Conservation (phyloP, 305 asterid species). For the Plantago rigida region DNA sequence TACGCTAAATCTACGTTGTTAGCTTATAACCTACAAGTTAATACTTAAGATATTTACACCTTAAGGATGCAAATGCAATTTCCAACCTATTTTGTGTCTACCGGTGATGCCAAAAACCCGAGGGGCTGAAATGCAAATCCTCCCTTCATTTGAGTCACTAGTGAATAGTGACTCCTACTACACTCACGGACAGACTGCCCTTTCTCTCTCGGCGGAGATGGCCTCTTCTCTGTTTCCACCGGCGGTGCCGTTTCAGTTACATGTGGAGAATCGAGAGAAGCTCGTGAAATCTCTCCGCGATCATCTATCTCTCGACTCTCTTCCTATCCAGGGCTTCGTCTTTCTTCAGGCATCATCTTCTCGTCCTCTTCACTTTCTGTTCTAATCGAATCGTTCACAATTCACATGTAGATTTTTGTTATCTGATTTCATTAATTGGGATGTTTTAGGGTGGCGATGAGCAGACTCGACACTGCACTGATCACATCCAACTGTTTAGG, state of each 20-base stretch:
- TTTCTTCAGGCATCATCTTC: slow-evolving; percentile 48
- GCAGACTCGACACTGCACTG: slow-evolving; percentile 73
- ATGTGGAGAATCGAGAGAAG: slow-evolving; percentile 52
- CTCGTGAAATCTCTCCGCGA: slow-evolving; percentile 51
- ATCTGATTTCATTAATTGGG: slow-evolving; percentile 3
- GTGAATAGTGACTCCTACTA: no score
- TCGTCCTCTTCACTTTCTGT: not conserved
- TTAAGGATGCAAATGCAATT: no score
- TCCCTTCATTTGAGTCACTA: no score
- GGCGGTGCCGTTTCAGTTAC: slow-evolving; percentile 60
- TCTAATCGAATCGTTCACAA: not conserved
- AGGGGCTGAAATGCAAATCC: no score
- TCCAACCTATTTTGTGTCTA: no score
- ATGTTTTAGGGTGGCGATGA: slow-evolving; percentile 74
- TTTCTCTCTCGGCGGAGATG: not conserved
- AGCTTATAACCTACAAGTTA: no score
- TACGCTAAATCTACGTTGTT: no score
- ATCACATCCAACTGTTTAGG: slow-evolving; percentile 79
- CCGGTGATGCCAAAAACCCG: no score
- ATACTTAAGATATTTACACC: no score
- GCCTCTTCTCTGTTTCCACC: slow-evolving; percentile 52
- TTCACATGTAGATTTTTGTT: slow-evolving; percentile 6
- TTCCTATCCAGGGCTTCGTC: slow-evolving; percentile 52
- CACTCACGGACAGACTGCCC: no score
- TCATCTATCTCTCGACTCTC: slow-evolving; percentile 46